Conservation (phyloP, 306 rosid genomes). For the Cyamopsis tetragonoloba region DNA sequence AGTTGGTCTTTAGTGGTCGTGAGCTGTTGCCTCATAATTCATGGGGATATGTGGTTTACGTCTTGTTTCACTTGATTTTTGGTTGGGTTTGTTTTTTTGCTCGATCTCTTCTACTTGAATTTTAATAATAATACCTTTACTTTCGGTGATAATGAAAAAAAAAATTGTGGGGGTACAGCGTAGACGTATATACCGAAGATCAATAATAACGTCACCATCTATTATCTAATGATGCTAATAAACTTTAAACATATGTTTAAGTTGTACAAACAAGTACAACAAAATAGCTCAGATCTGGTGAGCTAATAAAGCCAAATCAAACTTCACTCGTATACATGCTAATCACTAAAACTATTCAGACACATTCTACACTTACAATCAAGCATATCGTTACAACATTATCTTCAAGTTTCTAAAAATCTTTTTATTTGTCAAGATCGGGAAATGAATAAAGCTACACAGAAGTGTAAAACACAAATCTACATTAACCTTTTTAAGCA, state of each 20-base stretch:
- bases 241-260: not conserved
- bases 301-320: conserved; percentile 24
- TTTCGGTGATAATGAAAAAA: too few relatives aligned
- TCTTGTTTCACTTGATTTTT: too few relatives aligned
- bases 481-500: not conserved
- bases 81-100: too few relatives aligned
- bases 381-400: conserved; percentile 15
- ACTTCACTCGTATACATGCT: conserved; percentile 20
- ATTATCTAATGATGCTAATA: not conserved
- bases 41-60: too few relatives aligned
- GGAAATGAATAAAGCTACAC: conserved; percentile 32
- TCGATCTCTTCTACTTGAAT: too few relatives aligned
- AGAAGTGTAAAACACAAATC: conserved; percentile 25
- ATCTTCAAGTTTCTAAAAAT: not conserved
- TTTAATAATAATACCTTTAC: too few relatives aligned
- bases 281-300: conserved; percentile 18
- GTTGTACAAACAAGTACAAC: conserved; percentile 18
- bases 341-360: conserved; percentile 15
- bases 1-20: too few relatives aligned
- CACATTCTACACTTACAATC: conserved; percentile 5
- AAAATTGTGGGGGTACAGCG: too few relatives aligned
- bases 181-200: not conserved
- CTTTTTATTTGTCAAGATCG: not conserved
- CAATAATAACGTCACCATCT: not conserved
- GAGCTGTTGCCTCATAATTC: too few relatives aligned